Evolutionary conservation across 164 flowering plant species (phyloP).

Genomic region (Nymphaea thermarum): DNA sequence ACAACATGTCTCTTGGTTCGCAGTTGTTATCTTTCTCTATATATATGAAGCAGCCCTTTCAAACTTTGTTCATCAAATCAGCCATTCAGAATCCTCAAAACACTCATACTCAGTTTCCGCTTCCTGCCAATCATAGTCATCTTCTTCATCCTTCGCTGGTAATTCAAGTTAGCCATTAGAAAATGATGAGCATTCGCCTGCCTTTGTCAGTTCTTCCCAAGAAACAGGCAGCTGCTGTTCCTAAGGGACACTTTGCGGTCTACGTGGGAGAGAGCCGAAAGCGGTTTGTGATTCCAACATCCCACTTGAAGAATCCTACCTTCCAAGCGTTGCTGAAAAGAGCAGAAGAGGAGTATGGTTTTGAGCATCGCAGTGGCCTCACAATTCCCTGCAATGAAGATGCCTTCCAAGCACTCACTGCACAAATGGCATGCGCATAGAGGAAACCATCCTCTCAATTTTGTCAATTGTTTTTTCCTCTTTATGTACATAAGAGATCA

Average conservation of each 20-base stretch:
- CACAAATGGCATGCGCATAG: background rate
- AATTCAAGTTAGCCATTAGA: too few species aligned
- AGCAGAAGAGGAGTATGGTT: conserved; percentile 56
- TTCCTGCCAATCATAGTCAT: too few species aligned
- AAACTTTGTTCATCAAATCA: too few species aligned
- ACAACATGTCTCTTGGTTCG: too few species aligned
- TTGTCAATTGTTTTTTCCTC: background rate
- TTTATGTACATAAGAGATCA: background rate
- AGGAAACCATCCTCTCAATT: background rate
- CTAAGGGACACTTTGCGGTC: conserved; percentile 51
- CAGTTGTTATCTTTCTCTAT: too few species aligned
- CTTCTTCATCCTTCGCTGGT: too few species aligned
- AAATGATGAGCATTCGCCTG: too few species aligned
- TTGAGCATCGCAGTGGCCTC: conserved; percentile 41
- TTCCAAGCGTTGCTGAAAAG: conserved; percentile 32
- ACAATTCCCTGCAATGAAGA: conserved; percentile 49
- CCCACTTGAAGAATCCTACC: conserved; percentile 24
- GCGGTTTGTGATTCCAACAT: conserved; percentile 36
- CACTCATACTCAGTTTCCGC: too few species aligned
- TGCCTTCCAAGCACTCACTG: conserved; percentile 23
- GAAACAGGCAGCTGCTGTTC: conserved; percentile 21
- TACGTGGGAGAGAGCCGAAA: conserved; percentile 45
- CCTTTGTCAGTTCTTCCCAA: background rate
- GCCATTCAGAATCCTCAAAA: too few species aligned
- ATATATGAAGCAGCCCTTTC: too few species aligned